Conservation (phyloP, 2,329 filamentous ascomycete species). For the Aspergillus glaucus region DNA sequence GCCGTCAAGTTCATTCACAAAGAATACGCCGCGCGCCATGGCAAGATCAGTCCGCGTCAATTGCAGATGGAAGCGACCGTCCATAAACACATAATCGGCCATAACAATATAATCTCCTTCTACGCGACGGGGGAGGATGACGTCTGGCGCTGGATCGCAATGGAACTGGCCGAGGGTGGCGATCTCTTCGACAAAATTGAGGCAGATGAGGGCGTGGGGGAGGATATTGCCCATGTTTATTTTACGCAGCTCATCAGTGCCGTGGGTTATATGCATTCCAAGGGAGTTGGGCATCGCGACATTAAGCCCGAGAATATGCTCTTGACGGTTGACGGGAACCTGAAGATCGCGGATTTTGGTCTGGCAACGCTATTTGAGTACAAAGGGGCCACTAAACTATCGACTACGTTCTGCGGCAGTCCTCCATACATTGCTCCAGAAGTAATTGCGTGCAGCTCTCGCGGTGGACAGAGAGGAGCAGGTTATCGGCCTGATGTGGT, state of each 20-base stretch:
- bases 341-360: slow-evolving; percentile 96
- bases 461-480: slow-evolving; percentile 39
- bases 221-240: slow-evolving; percentile 94
- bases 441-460: slow-evolving; percentile 55
- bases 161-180: slow-evolving; percentile 92
- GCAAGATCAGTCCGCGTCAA: slow-evolving; percentile 81
- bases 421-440: slow-evolving; percentile 97
- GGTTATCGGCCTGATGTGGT: slow-evolving; percentile 64
- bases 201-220: slow-evolving; percentile 86
- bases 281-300: slow-evolving; percentile 87
- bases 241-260: slow-evolving; percentile 87
- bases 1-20: slow-evolving; percentile 99
- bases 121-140: slow-evolving; percentile 79
- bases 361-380: slow-evolving; percentile 91
- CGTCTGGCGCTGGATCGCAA: slow-evolving; percentile 93
- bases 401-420: slow-evolving; percentile 85
- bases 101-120: slow-evolving; percentile 91
- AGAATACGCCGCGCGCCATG: slow-evolving; percentile 82
- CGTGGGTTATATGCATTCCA: slow-evolving; percentile 91
- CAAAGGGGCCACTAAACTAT: slow-evolving; percentile 73
- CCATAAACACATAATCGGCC: slow-evolving; percentile 80
- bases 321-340: slow-evolving; percentile 71
- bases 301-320: slow-evolving; percentile 95
- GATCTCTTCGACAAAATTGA: slow-evolving; percentile 99
- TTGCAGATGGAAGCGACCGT: slow-evolving; percentile 86